These are phyloP conservation scores for Aspergillus avenaceus DNA, from an alignment of 495 filamentous ascomycete genomes.

Conservation along the genomic window DNA sequence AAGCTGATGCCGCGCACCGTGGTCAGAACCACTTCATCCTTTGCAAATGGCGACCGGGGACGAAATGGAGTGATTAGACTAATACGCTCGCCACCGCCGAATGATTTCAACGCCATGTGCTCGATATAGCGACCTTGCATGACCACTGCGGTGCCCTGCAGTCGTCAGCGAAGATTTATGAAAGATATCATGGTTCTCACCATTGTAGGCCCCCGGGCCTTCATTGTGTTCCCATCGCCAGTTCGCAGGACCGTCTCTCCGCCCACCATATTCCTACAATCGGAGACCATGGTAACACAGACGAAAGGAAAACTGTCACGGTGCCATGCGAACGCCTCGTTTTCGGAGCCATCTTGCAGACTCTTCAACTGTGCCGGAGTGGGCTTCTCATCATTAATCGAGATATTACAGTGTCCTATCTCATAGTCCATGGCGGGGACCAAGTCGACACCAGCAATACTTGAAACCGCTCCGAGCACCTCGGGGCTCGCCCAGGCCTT, in stretches of 20 bases:
- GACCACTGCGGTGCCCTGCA: slow-evolving; percentile 61
- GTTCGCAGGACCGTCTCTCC: slow-evolving; percentile 65
- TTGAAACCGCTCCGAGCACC: slow-evolving; percentile 56
- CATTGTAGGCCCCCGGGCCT: slow-evolving; percentile 62
- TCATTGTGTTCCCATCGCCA: slow-evolving; percentile 56
- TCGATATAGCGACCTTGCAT: slow-evolving; percentile 73
- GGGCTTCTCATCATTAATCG: slow-evolving; percentile 44
- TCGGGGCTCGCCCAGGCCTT: slow-evolving; percentile 63
- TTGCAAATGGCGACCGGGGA: slow-evolving; percentile 48
- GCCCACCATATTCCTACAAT: slow-evolving; percentile 63
- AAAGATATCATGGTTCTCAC: slow-evolving; percentile 27
- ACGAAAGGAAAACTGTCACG: slow-evolving; percentile 70
- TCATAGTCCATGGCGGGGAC: slow-evolving; percentile 64
- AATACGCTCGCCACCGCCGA: slow-evolving; percentile 62
- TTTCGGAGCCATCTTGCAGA: slow-evolving; percentile 7
- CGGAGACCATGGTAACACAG: slow-evolving; percentile 70
- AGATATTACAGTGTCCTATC: slow-evolving; percentile 66
- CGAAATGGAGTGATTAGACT: slow-evolving; percentile 70
- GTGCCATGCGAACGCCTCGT: slow-evolving; percentile 64
- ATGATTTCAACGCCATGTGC: slow-evolving; percentile 61
- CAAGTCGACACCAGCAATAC: slow-evolving; percentile 66
- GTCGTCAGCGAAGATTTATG: not conserved
- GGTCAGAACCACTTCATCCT: slow-evolving; percentile 59
- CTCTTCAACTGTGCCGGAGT: not conserved
- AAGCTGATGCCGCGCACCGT: slow-evolving; percentile 62